phyloP scores from a whole-genome alignment of 169 alveolate species.

The Eimeria mitis region DNA sequence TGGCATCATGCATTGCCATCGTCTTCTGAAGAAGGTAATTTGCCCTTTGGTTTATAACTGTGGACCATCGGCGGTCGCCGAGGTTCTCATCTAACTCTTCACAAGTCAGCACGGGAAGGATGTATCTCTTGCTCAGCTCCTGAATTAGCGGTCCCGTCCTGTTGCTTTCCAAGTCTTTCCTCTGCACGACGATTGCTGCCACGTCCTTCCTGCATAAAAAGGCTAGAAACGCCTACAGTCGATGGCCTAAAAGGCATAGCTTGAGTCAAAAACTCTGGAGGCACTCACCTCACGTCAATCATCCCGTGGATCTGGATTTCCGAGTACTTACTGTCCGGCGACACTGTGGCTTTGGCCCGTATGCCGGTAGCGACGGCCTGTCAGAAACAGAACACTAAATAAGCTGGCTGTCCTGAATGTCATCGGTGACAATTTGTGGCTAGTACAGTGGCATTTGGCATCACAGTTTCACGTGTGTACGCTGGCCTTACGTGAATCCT shows the following conservation, averaged over 20 bases:
- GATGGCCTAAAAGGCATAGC: not conserved
- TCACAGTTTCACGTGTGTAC: not conserved
- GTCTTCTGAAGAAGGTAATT: constrained; percentile 57
- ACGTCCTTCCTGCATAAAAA: constrained; percentile 55
- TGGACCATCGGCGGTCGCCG: constrained; percentile 75
- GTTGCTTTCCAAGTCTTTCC: constrained; percentile 5
- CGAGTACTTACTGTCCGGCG: constrained; percentile 49
- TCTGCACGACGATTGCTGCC: constrained; percentile 66
- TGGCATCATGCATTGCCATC: constrained; percentile 56
- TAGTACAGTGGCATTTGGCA: not conserved
- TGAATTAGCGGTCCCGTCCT: not conserved
- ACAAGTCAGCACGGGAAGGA: constrained; percentile 72
- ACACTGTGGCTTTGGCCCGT: constrained; percentile 63
- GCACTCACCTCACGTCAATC: constrained; percentile 49
- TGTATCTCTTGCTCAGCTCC: constrained; percentile 43
- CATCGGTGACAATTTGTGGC: not conserved
- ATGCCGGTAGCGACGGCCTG: constrained; percentile 65
- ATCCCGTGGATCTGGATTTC: constrained; percentile 65
- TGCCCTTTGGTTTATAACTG: constrained; percentile 70
- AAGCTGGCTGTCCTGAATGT: not conserved
- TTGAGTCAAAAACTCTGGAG: not conserved
- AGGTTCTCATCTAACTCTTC: constrained; percentile 77
- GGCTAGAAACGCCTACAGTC: not conserved
- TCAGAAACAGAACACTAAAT: not conserved
- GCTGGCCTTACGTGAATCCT: constrained; percentile 49